Base-by-base conservation (phyloP, 805 yeast species). In the Torulaspora gathmanii region DNA sequence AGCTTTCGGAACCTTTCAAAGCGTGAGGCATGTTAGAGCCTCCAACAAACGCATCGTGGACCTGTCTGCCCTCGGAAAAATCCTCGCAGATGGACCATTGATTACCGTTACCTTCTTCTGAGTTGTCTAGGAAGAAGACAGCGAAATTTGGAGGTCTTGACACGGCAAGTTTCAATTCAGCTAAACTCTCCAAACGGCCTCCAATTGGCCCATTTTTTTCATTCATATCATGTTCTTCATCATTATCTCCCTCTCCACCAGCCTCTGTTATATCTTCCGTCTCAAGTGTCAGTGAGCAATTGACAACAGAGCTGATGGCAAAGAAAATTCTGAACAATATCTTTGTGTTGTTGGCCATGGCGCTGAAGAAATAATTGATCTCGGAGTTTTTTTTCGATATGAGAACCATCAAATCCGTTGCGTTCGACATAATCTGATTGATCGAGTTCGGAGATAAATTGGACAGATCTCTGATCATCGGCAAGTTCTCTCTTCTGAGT, bases 51-150 rank as follows among this genome's bases (percentile, higher is more conserved):
- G 93, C 91, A 46, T 73, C 75, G 44, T 78, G 79, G 5, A 86
- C 93, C 59, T 85, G 91, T 56, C 83, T 88, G 11, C 86, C 90
- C 56, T 85, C 93, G 47, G 87, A 80, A 53, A 86, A 86, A 64
- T 86, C 95, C 46, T 83, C 91, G 64, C 91, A 84, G 20, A 83
- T 80, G 1, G 86, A 80, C 65, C 65, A 60, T 38, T 58, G 65
- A 34, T 52, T 57, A 29, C 45, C 49, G 20, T 45, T 46, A 27
- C 47, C 41, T 48, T 77, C 75, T 25, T 60, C 58, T 27, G 80
- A 73, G 8, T 72, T 73, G 42, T 68, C 69, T 46, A 80, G 69
- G 60, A 84, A 85, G 56, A 81, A 82, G 1, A 86, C 93, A 1
- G 90, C 86, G 65, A 86, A 86, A 56, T 80, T 81, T 4, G 95